Base-by-base conservation (phyloP, 345 rosid species). In the Boechera retrofracta region DNA sequence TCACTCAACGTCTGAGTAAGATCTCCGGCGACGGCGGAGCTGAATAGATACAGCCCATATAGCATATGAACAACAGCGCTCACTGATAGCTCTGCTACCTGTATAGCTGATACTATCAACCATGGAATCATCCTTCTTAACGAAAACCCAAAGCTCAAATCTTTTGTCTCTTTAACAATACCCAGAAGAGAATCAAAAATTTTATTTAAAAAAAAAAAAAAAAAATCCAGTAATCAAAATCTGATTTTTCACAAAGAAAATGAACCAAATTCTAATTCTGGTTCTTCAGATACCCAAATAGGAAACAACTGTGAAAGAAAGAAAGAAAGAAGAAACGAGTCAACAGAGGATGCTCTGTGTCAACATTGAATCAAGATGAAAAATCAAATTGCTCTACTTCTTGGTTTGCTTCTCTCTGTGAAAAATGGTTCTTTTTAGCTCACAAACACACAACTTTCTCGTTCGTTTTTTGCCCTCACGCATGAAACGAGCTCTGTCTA, bases 21-120 rank as follows among this genome's bases (percentile, higher is more conserved):
- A 73, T 96, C 96, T 41, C 97, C 98, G 26, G 99, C 93, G 15
- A 96, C 88, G 56, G 97, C 99, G 0, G 96, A 74, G 87, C 98
- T 91, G 77, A 85, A 91, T 73, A 96, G 83, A 84, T 91, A 96
- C 71, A 96, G 76, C 55, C 87, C 99, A 67, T 89, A 96, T 0
- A 87, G 41, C 82, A 89, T 65, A 84, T 96, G 99, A 76, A 89
- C 93, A 32, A 87, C 10, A 6, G 88, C 74, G 85, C 96, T 96
- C 75, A 89, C 90, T 64, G 87, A 81, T 45, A 96, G 76, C 95
- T 96, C 99, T 24, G 85, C 77, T 73, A 91, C 74, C 75, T 93
- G 90, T 85, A 96, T 78, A 36, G 81, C 87, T 65, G 86, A 80
- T 45, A 81, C 53, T 86, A 86, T 67, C 85, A 91, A 81, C 83